Conservation (phyloP, 495 filamentous ascomycete genomes). For the Daldinia childiae region DNA sequence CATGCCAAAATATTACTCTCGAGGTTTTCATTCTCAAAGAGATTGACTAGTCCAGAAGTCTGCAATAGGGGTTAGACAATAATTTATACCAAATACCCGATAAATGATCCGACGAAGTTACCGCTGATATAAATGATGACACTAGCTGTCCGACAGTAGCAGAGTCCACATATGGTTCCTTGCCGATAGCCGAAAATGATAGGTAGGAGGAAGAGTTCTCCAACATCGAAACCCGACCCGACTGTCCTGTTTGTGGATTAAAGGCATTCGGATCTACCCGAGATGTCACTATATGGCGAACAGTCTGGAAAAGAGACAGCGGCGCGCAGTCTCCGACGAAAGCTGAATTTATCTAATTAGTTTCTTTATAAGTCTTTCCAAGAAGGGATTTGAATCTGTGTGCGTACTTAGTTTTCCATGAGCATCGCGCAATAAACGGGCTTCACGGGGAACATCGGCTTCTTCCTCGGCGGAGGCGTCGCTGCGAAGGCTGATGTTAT, state of each 20-base stretch:
- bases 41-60: constrained; percentile 53
- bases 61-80: constrained; percentile 20
- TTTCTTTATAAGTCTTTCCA: background rate
- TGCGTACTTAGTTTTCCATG: constrained; percentile 63
- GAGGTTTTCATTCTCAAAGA: constrained; percentile 51
- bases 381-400: background rate
- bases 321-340: constrained; percentile 77
- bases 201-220: constrained; percentile 55
- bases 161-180: constrained; percentile 38
- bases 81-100: background rate
- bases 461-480: constrained; percentile 50
- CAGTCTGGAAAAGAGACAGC: constrained; percentile 72
- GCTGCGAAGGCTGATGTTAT: constrained; percentile 24
- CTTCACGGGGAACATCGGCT: constrained; percentile 57
- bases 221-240: constrained; percentile 70
- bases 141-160: constrained; percentile 38
- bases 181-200: constrained; percentile 12
- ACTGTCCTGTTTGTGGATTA: constrained; percentile 70
- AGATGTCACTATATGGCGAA: constrained; percentile 72
- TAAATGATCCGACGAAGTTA: constrained; percentile 17
- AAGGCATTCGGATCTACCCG: constrained; percentile 70
- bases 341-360: constrained; percentile 33
- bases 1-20: constrained; percentile 45
- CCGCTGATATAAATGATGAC: constrained; percentile 48
- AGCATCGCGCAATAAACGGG: constrained; percentile 65